phyloP scores from a whole-genome alignment of 1,284 basidiomycete genomes.

The Sanghuangporus sanghuang region DNA sequence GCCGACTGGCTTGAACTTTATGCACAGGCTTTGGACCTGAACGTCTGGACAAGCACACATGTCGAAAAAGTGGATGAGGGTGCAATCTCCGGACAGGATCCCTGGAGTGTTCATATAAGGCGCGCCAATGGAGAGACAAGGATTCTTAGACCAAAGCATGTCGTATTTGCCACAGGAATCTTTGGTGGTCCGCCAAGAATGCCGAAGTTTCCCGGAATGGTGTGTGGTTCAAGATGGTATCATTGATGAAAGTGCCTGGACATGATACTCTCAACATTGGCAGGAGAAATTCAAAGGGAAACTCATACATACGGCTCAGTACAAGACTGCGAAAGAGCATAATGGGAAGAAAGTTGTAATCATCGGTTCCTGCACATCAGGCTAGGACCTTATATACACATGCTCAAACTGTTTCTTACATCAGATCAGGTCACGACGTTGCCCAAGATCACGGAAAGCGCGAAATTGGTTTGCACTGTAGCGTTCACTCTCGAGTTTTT shows the following conservation, averaged over 20 bases:
- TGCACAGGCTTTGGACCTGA: constrained; percentile 57
- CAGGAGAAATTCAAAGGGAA: constrained; percentile 51
- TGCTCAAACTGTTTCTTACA: background rate
- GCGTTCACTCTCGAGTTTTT: background rate
- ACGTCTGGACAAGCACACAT: constrained; percentile 57
- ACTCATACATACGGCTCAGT: constrained; percentile 49
- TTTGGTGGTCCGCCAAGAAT: constrained; percentile 31
- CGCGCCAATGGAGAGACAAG: constrained; percentile 24
- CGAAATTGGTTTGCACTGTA: constrained; percentile 23
- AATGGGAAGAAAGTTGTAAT: constrained; percentile 55
- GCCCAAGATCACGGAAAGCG: constrained; percentile 32
- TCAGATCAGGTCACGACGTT: constrained; percentile 25
- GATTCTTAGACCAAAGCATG: constrained; percentile 25
- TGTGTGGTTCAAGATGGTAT: background rate
- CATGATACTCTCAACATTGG: background rate
- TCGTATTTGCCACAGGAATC: constrained; percentile 32
- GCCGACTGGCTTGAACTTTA: constrained; percentile 68
- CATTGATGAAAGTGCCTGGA: background rate
- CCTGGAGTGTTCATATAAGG: constrained; percentile 30
- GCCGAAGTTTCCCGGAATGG: constrained; percentile 18
- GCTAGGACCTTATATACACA: constrained; percentile 24
- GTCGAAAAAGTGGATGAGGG: constrained; percentile 18
- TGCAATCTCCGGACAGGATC: constrained; percentile 25
- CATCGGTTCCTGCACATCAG: constrained; percentile 57
- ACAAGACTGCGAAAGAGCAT: constrained; percentile 45